phyloP scores from a whole-genome alignment of 805 yeast genomes.

The Candida ascalaphidarum region DNA sequence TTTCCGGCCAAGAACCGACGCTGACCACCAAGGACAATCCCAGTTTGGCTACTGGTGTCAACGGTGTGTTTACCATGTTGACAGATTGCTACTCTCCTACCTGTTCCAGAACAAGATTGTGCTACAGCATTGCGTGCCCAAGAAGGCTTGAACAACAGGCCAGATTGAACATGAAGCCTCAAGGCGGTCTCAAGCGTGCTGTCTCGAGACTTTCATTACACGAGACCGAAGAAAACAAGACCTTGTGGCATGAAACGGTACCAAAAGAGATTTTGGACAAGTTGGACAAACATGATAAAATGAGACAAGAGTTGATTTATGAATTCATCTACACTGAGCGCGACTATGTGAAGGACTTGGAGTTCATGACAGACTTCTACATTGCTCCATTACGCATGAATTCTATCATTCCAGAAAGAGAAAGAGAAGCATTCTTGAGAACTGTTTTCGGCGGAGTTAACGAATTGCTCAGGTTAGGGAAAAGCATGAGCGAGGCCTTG shows the following conservation, averaged over 20 bases:
- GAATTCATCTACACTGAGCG: constrained; percentile 92
- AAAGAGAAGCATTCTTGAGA: constrained; percentile 83
- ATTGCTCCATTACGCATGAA: constrained; percentile 71
- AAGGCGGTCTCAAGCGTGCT: constrained; percentile 75
- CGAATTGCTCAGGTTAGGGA: constrained; percentile 78
- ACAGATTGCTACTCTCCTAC: constrained; percentile 97
- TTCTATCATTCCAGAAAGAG: constrained; percentile 78
- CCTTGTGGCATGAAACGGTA: constrained; percentile 91
- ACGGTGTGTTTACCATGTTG: constrained; percentile 87
- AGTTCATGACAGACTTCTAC: constrained; percentile 88
- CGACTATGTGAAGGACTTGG: constrained; percentile 90
- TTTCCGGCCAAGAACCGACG: constrained; percentile 6
- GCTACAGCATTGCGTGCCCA: constrained; percentile 96
- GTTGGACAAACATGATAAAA: constrained; percentile 75
- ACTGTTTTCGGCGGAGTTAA: constrained; percentile 86
- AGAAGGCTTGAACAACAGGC: constrained; percentile 94
- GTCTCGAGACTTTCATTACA: constrained; percentile 61
- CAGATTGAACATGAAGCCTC: constrained; percentile 77
- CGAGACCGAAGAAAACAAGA: constrained; percentile 66
- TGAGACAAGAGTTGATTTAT: constrained; percentile 91
- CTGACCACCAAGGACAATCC: constrained; percentile 8
- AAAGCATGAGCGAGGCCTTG: constrained; percentile 80
- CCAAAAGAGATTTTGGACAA: constrained; percentile 69
- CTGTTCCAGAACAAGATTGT: constrained; percentile 77
- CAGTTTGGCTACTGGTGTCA: constrained; percentile 38